Conservation (phyloP, 169 alveolate species). For the Plasmodium adleri region DNA sequence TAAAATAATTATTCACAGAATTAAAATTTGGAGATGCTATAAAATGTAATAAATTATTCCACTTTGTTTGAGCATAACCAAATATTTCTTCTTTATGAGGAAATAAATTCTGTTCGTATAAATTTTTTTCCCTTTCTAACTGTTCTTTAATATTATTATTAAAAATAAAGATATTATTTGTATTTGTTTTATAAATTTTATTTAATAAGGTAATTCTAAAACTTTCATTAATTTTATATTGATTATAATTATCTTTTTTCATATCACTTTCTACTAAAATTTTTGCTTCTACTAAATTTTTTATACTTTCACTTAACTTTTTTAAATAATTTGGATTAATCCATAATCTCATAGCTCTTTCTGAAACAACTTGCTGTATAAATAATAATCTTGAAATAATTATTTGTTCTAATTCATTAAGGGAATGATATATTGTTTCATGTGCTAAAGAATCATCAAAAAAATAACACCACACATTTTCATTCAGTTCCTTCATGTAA, state of each 20-base stretch:
- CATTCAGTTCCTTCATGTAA: conserved; percentile 70
- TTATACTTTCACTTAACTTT: conserved; percentile 81
- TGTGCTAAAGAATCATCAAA: conserved; percentile 75
- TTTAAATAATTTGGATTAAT: conserved; percentile 81
- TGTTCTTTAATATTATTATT: conserved; percentile 62
- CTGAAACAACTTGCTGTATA: conserved; percentile 89
- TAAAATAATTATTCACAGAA: background rate
- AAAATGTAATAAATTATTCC: conserved; percentile 67
- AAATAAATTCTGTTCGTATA: conserved; percentile 50
- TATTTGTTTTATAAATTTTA: conserved; percentile 58
- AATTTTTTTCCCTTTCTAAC: conserved; percentile 55
- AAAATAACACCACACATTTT: conserved; percentile 58
- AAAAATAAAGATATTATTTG: conserved; percentile 43
- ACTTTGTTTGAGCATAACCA: conserved; percentile 36
- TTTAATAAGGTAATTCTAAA: conserved; percentile 61
- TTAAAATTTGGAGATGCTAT: conserved; percentile 63
- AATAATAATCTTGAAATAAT: conserved; percentile 83
- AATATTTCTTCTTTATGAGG: conserved; percentile 54
- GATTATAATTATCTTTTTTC: conserved; percentile 72
- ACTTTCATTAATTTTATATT: conserved; percentile 61
- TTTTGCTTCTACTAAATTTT: conserved; percentile 72
- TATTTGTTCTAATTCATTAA: conserved; percentile 86
- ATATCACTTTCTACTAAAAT: conserved; percentile 68
- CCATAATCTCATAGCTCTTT: conserved; percentile 90
- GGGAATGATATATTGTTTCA: conserved; percentile 82